Evolutionary conservation across 2,329 filamentous ascomycete genomes (phyloP).

Genomic region (Calonectria leucothoes): DNA sequence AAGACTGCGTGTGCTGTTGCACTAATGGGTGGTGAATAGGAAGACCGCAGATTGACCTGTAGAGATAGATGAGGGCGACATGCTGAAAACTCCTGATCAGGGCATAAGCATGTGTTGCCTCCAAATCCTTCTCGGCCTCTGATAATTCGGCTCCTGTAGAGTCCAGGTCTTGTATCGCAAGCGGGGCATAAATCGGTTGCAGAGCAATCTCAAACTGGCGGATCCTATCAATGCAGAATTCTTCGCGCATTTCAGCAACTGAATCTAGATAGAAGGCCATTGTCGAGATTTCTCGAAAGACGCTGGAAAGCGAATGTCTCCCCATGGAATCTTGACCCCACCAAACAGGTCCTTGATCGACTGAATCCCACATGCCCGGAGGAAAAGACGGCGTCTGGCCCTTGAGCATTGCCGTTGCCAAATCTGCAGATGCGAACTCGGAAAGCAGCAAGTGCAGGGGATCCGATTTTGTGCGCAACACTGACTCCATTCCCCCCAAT

Average conservation of each 20-base stretch:
- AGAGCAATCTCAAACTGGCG: conserved; percentile 43
- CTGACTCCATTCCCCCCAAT: conserved; percentile 42
- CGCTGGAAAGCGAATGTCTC: conserved; percentile 47
- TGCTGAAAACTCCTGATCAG: conserved; percentile 55
- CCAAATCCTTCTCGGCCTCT: conserved; percentile 33
- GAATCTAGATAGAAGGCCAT: conserved; percentile 45
- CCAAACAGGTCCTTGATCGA: conserved; percentile 54
- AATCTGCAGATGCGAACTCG: conserved; percentile 56
- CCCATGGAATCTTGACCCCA: conserved; percentile 53
- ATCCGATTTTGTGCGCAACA: conserved; percentile 40
- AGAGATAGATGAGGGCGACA: conserved; percentile 55
- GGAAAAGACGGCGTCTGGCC: conserved; percentile 52
- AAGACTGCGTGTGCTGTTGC: conserved; percentile 51
- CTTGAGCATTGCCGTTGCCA: conserved; percentile 54
- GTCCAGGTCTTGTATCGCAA: conserved; percentile 40
- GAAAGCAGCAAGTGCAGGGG: conserved; percentile 53
- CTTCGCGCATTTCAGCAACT: conserved; percentile 21
- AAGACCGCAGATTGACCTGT: conserved; percentile 54
- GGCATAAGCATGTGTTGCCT: conserved; percentile 48
- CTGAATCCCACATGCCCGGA: conserved; percentile 50
- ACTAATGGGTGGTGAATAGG: conserved; percentile 52
- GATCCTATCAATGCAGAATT: conserved; percentile 44
- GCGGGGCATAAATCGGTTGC: conserved; percentile 39
- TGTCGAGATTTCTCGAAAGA: conserved; percentile 46
- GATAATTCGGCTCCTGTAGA: neutral